A percentile compares a stretch with the other conserved stretches of the same genome.
Evolutionary conservation across 2,329 filamentous ascomycete genomes (phyloP).

Genomic region (Penicillium sp.): DNA sequence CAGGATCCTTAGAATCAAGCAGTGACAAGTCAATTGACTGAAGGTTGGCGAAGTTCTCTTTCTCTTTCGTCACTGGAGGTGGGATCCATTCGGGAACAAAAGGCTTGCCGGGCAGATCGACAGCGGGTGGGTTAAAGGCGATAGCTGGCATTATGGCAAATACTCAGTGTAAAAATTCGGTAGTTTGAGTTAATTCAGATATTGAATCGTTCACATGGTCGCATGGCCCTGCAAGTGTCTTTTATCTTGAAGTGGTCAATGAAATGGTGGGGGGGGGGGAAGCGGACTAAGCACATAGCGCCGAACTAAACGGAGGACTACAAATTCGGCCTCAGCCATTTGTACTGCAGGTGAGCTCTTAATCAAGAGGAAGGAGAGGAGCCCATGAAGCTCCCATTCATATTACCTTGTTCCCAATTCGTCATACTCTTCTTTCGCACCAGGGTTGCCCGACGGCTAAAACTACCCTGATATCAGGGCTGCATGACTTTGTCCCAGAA

Average conservation of each 20-base stretch:
- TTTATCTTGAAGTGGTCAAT: background rate
- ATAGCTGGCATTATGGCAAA: slow-evolving; percentile 25
- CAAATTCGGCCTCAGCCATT: no score
- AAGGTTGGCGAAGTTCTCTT: slow-evolving; percentile 46
- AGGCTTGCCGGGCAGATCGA: slow-evolving; percentile 42
- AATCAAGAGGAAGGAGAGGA: no score
- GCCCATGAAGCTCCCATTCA: no score
- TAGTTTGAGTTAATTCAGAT: background rate
- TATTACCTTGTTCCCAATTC: no score
- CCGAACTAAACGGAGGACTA: no score
- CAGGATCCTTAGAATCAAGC: slow-evolving; percentile 45
- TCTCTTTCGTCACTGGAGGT: slow-evolving; percentile 47
- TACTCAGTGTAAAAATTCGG: background rate
- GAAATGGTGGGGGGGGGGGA: no score
- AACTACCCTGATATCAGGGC: no score
- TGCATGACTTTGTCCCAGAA: no score
- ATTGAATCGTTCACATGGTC: background rate
- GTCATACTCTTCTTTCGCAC: no score
- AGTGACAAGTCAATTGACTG: slow-evolving; percentile 47
- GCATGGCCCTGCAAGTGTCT: background rate
- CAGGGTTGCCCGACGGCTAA: no score
- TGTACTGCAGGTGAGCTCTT: no score
- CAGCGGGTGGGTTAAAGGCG: slow-evolving; percentile 45
- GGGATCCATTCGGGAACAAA: slow-evolving; percentile 46
- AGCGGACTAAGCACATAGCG: no score